These are phyloP conservation scores for Phytophthora multivora DNA, from an alignment of 352 stramenopile genomes.

Conservation along the genomic window DNA sequence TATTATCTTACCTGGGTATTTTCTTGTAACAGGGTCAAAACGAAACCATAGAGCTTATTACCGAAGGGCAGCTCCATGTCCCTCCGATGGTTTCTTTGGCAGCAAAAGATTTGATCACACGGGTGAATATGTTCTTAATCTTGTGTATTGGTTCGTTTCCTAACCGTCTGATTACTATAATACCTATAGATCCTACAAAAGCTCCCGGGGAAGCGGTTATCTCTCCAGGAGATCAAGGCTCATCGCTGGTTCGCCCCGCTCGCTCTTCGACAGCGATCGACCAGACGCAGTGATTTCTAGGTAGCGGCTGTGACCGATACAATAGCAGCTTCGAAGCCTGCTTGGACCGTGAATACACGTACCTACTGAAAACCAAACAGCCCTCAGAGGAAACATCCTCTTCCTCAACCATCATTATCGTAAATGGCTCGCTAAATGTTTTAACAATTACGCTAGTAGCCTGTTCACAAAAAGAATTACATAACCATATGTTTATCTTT, in stretches of 20 bases:
- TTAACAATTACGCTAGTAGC: not conserved
- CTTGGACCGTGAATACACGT: not conserved
- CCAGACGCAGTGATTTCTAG: slow-evolving; percentile 40
- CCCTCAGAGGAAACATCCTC: too few relatives aligned
- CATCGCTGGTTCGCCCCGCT: slow-evolving; percentile 80
- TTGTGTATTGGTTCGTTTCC: not conserved
- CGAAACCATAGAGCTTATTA: slow-evolving; percentile 97
- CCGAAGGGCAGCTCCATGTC: slow-evolving; percentile 70
- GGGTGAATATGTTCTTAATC: slow-evolving; percentile 35
- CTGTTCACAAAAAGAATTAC: not conserved
- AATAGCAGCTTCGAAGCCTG: not conserved
- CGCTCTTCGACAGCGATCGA: slow-evolving; percentile 48
- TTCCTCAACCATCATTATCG: too few relatives aligned
- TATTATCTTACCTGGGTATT: not conserved
- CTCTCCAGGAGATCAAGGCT: slow-evolving; percentile 71
- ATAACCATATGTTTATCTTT: not conserved
- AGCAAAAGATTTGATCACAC: slow-evolving; percentile 75
- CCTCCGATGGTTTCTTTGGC: slow-evolving; percentile 72
- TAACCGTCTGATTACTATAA: not conserved
- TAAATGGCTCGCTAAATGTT: not conserved
- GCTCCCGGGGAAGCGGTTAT: slow-evolving; percentile 57
- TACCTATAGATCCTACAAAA: slow-evolving; percentile 75
- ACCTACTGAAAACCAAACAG: not conserved
- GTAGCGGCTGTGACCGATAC: not conserved
- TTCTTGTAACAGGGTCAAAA: slow-evolving; percentile 79